Conservation (phyloP, 2,329 filamentous ascomycete genomes). For the Alternaria triticina region DNA sequence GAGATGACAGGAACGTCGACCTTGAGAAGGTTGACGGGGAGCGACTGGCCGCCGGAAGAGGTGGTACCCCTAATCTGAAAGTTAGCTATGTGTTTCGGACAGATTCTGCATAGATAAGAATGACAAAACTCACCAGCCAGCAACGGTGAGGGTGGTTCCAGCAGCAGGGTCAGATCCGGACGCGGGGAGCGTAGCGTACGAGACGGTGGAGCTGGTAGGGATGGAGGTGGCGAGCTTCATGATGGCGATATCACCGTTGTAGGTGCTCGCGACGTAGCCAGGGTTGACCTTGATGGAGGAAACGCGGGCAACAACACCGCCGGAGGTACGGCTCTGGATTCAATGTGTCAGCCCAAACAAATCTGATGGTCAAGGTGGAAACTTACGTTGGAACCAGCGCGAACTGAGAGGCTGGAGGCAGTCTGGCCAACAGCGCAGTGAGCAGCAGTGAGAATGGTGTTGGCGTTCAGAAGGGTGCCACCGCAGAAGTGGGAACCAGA, state of each 20-base stretch:
- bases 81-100: background rate
- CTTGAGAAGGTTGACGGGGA: slow-evolving; percentile 29
- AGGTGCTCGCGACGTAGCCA: slow-evolving; percentile 19
- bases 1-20: slow-evolving; percentile 36
- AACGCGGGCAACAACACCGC: slow-evolving; percentile 25
- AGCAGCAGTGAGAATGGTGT: slow-evolving; percentile 38
- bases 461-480: slow-evolving; percentile 35
- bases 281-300: slow-evolving; percentile 31
- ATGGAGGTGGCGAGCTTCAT: slow-evolving; percentile 32
- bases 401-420: slow-evolving; percentile 11
- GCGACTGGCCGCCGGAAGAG: background rate
- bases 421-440: slow-evolving; percentile 28
- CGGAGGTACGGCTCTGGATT: slow-evolving; percentile 19
- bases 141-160: slow-evolving; percentile 26
- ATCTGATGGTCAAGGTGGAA: background rate
- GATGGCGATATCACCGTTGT: slow-evolving; percentile 35
- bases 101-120: background rate
- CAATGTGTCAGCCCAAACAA: background rate
- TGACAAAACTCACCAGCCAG: slow-evolving; percentile 23
- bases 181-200: slow-evolving; percentile 28
- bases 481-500: slow-evolving; percentile 35
- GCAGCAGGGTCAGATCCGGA: slow-evolving; percentile 30
- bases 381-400: slow-evolving; percentile 22
- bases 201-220: slow-evolving; percentile 28
- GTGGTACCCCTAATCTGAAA: background rate